A percentile compares a stretch with the other conserved stretches of the same genome.
phyloP scores from a whole-genome alignment of 768 basidiomycete species.

The Tylopilus plumbeoviolaceoides region DNA sequence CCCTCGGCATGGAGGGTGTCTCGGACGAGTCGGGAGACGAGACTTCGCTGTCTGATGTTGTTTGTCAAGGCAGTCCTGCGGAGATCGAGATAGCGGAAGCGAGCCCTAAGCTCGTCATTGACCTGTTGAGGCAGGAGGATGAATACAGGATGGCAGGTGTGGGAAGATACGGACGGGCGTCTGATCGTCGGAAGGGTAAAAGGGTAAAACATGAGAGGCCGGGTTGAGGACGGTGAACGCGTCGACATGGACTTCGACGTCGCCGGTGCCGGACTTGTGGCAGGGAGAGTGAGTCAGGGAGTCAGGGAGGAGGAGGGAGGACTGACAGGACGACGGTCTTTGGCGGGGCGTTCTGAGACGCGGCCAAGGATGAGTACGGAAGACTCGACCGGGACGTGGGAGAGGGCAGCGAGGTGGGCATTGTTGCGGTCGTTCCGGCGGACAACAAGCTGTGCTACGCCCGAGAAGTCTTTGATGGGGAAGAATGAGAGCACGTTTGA shows the following conservation, averaged over 20 bases:
- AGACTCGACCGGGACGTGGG: conserved; percentile 70
- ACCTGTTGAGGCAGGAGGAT: conserved; percentile 42
- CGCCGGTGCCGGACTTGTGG: conserved; percentile 57
- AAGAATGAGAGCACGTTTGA: conserved; percentile 76
- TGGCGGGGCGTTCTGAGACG: conserved; percentile 59
- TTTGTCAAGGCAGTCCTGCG: conserved; percentile 67
- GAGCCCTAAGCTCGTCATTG: conserved; percentile 81
- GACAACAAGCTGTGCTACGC: conserved; percentile 75
- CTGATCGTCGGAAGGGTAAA: conserved; percentile 73
- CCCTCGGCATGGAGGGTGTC: conserved; percentile 71
- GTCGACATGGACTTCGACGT: conserved; percentile 77
- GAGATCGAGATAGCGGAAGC: conserved; percentile 87
- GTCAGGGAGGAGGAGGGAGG: background rate
- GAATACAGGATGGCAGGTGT: background rate
- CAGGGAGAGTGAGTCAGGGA: conserved; percentile 5
- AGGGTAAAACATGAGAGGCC: conserved; percentile 69
- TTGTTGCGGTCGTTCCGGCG: conserved; percentile 37
- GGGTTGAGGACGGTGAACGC: conserved; percentile 75
- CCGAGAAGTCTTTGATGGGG: conserved; percentile 75
- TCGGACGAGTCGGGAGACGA: conserved; percentile 76
- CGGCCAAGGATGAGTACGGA: conserved; percentile 70
- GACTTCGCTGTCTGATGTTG: conserved; percentile 79
- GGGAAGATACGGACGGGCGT: conserved; percentile 55
- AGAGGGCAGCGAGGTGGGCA: conserved; percentile 40
- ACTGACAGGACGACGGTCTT: conserved; percentile 61